These are phyloP conservation scores for Osmozyma mogii DNA, from an alignment of 805 yeast species.

Conservation along the genomic window DNA sequence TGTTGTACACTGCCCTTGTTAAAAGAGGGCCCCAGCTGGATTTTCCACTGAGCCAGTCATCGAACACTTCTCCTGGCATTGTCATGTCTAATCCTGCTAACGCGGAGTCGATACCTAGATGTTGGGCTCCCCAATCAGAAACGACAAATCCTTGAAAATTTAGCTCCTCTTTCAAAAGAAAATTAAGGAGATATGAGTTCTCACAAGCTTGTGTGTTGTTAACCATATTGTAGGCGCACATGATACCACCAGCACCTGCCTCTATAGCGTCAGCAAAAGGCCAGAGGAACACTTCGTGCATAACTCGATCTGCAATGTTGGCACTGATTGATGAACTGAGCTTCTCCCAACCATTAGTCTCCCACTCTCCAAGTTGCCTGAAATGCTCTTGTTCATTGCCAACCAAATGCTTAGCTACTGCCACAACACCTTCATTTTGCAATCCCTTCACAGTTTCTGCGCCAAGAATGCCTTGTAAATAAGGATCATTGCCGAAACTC, in stretches of 20 bases:
- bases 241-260: constrained; percentile 54
- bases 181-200: constrained; percentile 47
- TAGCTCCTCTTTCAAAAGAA: constrained; percentile 49
- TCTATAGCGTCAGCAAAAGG: constrained; percentile 57
- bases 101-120: constrained; percentile 47
- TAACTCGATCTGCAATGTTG: constrained; percentile 50
- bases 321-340: constrained; percentile 40
- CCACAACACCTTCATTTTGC: constrained; percentile 51
- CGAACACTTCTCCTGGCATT: constrained; percentile 54
- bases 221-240: constrained; percentile 53
- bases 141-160: constrained; percentile 65
- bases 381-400: constrained; percentile 60
- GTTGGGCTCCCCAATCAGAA: constrained; percentile 63
- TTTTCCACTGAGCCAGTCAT: constrained; percentile 45
- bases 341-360: constrained; percentile 34
- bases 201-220: constrained; percentile 55
- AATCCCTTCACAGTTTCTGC: constrained; percentile 46
- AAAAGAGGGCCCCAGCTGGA: constrained; percentile 53
- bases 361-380: constrained; percentile 47
- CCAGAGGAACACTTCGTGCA: constrained; percentile 59
- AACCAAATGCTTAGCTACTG: constrained; percentile 48
- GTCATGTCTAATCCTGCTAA: constrained; percentile 58
- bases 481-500: constrained; percentile 56
- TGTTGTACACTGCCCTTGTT: constrained; percentile 47
- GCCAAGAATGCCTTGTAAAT: constrained; percentile 48